A percentile compares a stretch with the other conserved stretches of the same genome.
Conservation (phyloP, 169 alveolate genomes). For the Neospora caninum region DNA sequence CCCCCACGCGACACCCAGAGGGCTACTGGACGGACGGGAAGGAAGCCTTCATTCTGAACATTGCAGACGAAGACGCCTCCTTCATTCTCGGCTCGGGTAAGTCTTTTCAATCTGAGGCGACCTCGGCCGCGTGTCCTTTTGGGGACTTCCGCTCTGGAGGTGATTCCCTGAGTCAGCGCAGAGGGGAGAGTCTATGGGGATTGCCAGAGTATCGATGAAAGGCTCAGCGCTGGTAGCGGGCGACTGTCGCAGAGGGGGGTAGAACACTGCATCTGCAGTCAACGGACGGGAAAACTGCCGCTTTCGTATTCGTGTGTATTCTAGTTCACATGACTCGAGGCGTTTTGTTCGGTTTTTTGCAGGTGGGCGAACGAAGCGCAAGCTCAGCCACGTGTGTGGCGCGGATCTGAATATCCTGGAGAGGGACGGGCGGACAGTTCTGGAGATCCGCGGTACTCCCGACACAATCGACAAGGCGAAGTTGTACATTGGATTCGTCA, state of each 20-base stretch:
- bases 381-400: constrained; percentile 65
- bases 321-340: not conserved
- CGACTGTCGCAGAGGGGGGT: no score
- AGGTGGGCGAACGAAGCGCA: constrained; percentile 66
- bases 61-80: constrained; percentile 65
- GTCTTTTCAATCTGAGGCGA: not conserved
- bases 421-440: constrained; percentile 53
- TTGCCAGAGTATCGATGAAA: no score
- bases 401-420: constrained; percentile 60
- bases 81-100: constrained; percentile 61
- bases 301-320: not conserved
- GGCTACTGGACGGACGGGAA: constrained; percentile 49
- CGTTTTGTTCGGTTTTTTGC: not conserved
- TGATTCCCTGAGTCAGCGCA: no score
- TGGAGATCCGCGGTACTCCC: constrained; percentile 75
- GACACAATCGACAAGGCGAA: constrained; percentile 72
- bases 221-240: no score
- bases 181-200: no score
- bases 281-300: no score
- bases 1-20: not conserved
- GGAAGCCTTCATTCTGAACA: constrained; percentile 57
- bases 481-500: constrained; percentile 71
- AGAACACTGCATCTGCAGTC: no score
- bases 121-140: not conserved
- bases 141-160: no score